Percentiles rank a stretch among this genome's conserved stretches.
phyloP scores from a whole-genome alignment of 2,329 filamentous ascomycete species.

The Colletotrichum liaoningense region DNA sequence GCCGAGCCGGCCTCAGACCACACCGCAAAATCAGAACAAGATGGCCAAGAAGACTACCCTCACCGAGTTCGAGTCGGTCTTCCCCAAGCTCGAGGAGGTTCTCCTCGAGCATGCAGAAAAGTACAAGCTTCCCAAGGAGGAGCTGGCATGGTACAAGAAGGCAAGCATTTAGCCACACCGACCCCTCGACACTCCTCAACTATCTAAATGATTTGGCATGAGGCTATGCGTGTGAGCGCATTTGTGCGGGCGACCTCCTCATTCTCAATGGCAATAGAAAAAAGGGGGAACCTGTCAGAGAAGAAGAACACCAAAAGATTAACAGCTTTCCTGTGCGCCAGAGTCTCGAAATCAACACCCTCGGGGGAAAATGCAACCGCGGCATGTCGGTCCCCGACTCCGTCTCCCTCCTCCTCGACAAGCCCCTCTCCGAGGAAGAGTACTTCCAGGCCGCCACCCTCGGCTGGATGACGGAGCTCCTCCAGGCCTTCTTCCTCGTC shows the following conservation, averaged over 20 bases:
- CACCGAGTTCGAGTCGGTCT: constrained; percentile 90
- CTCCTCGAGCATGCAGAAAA: constrained; percentile 81
- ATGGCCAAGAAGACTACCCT: constrained; percentile 81
- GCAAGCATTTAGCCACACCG: constrained; percentile 57
- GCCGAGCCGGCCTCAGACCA: constrained; percentile 1
- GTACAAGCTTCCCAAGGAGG: constrained; percentile 86
- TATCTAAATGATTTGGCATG: not conserved
- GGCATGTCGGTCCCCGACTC: constrained; percentile 98
- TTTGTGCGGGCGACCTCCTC: not conserved
- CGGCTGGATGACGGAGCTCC: constrained; percentile 97
- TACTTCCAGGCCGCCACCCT: constrained; percentile 90
- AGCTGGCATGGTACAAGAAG: constrained; percentile 87
- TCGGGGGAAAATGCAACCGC: constrained; percentile 98
- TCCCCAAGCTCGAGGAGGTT: constrained; percentile 86
- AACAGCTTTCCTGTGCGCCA: constrained; percentile 48
- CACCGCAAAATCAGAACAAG: constrained; percentile 39
- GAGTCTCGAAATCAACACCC: constrained; percentile 86
- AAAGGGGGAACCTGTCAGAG: not conserved
- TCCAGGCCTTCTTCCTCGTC: constrained; percentile 99
- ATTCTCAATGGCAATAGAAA: not conserved
- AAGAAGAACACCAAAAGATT: not conserved
- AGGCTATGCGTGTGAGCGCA: not conserved
- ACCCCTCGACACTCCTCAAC: not conserved
- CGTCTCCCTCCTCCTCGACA: constrained; percentile 79
- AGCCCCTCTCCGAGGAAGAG: constrained; percentile 80